Evolutionary conservation across 2,329 filamentous ascomycete species (phyloP).

Genomic region (Paecilomyces niveus): DNA sequence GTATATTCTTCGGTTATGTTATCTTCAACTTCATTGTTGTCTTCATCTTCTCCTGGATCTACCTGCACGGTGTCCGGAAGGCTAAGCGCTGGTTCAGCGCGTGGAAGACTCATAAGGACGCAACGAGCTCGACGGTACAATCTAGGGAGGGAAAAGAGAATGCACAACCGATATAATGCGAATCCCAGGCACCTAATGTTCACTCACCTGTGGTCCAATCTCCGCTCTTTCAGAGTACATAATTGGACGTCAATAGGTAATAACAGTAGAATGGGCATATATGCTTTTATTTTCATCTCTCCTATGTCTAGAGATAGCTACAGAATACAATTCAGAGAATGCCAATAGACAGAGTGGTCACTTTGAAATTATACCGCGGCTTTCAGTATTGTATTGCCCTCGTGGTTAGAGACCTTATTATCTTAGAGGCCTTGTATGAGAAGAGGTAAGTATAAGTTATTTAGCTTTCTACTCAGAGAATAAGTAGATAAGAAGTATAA

Average conservation of each 20-base stretch:
- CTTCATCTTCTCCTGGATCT: conserved; percentile 49
- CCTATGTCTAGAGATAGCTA: too few species aligned
- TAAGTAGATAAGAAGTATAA: too few species aligned
- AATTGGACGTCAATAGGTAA: neutral
- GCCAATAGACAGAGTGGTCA: too few species aligned
- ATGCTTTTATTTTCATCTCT: too few species aligned
- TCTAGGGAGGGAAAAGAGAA: neutral
- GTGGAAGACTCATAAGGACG: conserved; percentile 18
- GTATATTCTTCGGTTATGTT: conserved; percentile 58
- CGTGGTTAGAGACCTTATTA: too few species aligned
- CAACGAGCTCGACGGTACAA: too few species aligned
- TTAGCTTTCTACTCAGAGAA: too few species aligned
- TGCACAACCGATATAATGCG: neutral
- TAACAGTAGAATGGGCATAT: neutral
- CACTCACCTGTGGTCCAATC: neutral
- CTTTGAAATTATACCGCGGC: too few species aligned
- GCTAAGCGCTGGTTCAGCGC: conserved; percentile 26
- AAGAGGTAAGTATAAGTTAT: too few species aligned
- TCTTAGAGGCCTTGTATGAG: too few species aligned
- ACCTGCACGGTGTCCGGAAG: conserved; percentile 34
- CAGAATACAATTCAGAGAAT: too few species aligned
- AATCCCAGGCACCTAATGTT: neutral
- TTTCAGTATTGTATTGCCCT: too few species aligned
- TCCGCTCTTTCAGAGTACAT: neutral
- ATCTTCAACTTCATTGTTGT: conserved; percentile 56